Evolutionary conservation across 108 stramenopile species (phyloP).

Genomic region (Epipyxis sp.): DNA sequence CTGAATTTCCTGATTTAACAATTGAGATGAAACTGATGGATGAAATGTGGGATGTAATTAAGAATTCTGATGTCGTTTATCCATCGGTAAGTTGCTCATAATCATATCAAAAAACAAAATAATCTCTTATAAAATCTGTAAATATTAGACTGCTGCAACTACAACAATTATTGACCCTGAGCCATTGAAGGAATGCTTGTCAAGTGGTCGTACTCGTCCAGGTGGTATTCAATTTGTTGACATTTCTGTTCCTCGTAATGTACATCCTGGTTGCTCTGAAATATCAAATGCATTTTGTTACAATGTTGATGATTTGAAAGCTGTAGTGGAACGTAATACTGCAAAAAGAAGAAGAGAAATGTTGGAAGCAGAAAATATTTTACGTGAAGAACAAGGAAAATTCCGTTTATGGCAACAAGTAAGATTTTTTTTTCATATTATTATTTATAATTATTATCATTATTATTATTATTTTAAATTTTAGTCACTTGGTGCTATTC

Average conservation of each 20-base stretch:
- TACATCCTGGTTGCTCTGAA: slow-evolving; percentile 60
- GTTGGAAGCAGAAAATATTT: slow-evolving; percentile 87
- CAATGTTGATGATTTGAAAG: slow-evolving; percentile 96
- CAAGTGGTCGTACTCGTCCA: background rate
- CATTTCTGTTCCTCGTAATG: slow-evolving; percentile 96
- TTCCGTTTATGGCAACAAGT: slow-evolving; percentile 84
- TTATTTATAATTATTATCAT: too few species aligned
- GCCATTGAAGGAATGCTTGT: background rate
- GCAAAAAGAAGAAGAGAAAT: slow-evolving; percentile 94
- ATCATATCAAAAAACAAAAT: slow-evolving; percentile 73
- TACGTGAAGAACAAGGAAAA: slow-evolving; percentile 72
- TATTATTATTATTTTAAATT: too few species aligned
- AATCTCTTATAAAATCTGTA: slow-evolving; percentile 76
- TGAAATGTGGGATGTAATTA: slow-evolving; percentile 78
- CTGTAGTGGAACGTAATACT: slow-evolving; percentile 93
- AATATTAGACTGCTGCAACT: slow-evolving; percentile 49
- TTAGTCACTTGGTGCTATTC: slow-evolving; percentile 89
- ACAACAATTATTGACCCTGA: slow-evolving; percentile 22
- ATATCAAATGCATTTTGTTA: slow-evolving; percentile 76
- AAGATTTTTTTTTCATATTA: too few species aligned
- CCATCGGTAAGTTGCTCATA: slow-evolving; percentile 77
- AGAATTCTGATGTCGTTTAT: slow-evolving; percentile 85
- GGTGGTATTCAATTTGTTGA: slow-evolving; percentile 66
- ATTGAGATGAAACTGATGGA: slow-evolving; percentile 44
- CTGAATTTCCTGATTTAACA: slow-evolving; percentile 49